Conservation (phyloP, 257 asterid genomes). For the Petunia secreta region DNA sequence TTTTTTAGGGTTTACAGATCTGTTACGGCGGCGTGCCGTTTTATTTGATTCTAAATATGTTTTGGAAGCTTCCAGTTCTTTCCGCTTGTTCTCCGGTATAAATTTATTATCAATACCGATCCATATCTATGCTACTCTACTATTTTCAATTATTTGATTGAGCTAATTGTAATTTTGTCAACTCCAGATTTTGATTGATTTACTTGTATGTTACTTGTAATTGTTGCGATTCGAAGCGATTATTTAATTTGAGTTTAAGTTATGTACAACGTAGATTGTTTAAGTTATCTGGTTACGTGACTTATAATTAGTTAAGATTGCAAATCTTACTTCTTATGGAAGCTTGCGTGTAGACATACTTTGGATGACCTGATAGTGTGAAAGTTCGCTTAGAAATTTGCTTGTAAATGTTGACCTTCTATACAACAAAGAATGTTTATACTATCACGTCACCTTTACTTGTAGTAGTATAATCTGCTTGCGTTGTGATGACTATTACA, state of each 20-base stretch:
- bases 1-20: conserved; percentile 63
- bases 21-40: conserved; percentile 29
- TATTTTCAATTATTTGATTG: not conserved
- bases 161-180: not conserved
- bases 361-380: no score
- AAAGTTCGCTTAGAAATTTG: no score
- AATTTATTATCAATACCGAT: conserved; percentile 28
- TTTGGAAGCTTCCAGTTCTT: conserved; percentile 91
- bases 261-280: not conserved
- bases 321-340: no score
- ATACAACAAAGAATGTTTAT: no score
- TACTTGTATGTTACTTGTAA: not conserved
- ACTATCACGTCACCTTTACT: no score
- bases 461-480: no score
- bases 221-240: not conserved
- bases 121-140: conserved; percentile 15
- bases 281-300: no score
- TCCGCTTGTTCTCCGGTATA: conserved; percentile 95
- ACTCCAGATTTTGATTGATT: not conserved
- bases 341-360: no score
- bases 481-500: no score
- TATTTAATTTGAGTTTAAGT: not conserved
- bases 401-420: no score
- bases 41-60: conserved; percentile 53
- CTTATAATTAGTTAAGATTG: no score